Evolutionary conservation across 495 filamentous ascomycete genomes (phyloP), one percentile per base, ranked within the genome.

Genomic region (Chlorociboria aeruginascens): DNA sequence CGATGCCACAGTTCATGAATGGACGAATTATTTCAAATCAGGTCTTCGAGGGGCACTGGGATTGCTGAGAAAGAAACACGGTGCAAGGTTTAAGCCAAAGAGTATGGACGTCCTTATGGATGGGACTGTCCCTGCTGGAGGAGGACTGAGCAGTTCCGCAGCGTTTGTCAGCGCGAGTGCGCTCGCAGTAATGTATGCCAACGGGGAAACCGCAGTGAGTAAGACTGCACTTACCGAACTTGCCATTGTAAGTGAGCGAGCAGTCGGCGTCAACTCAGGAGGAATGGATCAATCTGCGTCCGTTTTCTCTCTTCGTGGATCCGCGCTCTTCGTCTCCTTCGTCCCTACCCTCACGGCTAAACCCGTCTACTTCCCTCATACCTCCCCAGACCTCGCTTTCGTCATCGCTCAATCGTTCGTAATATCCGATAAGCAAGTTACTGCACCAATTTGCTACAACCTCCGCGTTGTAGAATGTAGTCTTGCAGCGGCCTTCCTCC

Each of bases 231-330:
- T 98, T 40, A 80, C 89, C 0, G 88, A 95, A 59, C 69, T 97
- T 32, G 88, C 92, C 12, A 86, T 98, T 45, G 89, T 95, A 11
- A 92, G 87, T 35, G 92, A 98, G 67, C 74, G 93, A 28, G 83
- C 86, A 11, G 93, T 96, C 6, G 92, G 92, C 29, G 93, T 98
- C 35, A 96, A 96, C 63, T 93, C 89, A 6, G 92, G 92, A 61
- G 92, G 89, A 39, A 97, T 98, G 92, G 92, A 98, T 63, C 93
- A 98, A 66, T 83, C 88, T n/a, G 92, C 92, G 25, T 95, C 89
- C 4, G 89, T 98, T 51, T 92, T 98, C 64, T 86, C 86, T 2
- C 69, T 83, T 56, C 76, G 79, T 43, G 92, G 86, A 46, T 88
- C 80, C 46, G 86, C 92, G 20, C 76, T 95, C 32, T 88, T 92